phyloP scores from a whole-genome alignment of 2,329 filamentous ascomycete genomes.

The Ilyonectria robusta region DNA sequence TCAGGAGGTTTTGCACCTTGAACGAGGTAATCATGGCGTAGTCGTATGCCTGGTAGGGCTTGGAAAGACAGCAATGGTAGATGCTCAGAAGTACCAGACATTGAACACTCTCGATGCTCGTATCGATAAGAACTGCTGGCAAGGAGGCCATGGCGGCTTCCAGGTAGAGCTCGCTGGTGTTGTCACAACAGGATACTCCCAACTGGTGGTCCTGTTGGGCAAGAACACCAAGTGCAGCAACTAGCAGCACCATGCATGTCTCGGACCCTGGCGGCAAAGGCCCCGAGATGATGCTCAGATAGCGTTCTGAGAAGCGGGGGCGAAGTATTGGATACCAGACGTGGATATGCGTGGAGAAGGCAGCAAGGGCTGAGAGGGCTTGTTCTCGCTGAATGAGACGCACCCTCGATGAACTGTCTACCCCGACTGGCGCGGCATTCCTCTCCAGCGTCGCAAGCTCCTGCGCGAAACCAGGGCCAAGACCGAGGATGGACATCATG shows the following conservation, averaged over 20 bases:
- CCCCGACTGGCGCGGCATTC: constrained; percentile 1
- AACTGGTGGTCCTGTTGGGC: constrained; percentile 14
- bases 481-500: constrained; percentile 16
- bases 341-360: constrained; percentile 26
- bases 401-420: constrained; percentile 12
- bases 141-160: constrained; percentile 14
- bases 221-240: constrained; percentile 12
- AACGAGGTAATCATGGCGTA: constrained; percentile 13
- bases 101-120: constrained; percentile 9
- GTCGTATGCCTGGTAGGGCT: constrained; percentile 16
- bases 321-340: constrained; percentile 23
- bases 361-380: constrained; percentile 21
- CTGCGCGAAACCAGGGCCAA: constrained; percentile 16
- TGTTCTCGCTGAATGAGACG: constrained; percentile 18
- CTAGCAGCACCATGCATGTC: constrained; percentile 10
- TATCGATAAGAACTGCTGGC: constrained; percentile 7
- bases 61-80: constrained; percentile 14
- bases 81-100: constrained; percentile 16
- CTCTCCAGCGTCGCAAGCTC: constrained; percentile 10
- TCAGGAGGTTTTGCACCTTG: constrained; percentile 12
- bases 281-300: constrained; percentile 14
- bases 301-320: constrained; percentile 11
- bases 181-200: constrained; percentile 4
- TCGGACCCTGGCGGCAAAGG: constrained; percentile 7
- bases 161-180: constrained; percentile 12